Conservation (phyloP, 73 alveolate genomes). For the Urostyla sp. region DNA sequence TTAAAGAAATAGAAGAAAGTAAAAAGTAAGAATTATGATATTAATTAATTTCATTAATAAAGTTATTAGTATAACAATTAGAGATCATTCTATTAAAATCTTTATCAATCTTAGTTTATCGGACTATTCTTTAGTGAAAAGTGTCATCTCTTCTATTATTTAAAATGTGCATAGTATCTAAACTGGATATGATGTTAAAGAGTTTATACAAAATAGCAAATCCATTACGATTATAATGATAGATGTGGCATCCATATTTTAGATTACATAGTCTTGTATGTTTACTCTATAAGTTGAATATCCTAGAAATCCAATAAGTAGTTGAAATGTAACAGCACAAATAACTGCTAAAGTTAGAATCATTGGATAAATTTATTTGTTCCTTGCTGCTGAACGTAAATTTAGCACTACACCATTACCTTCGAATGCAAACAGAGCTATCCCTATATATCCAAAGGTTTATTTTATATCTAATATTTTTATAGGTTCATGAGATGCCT, state of each 20-base stretch:
- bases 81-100: too few species aligned
- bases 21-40: too few species aligned
- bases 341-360: neutral
- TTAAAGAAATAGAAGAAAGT: neutral
- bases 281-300: slow-evolving; percentile 3
- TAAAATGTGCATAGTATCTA: slow-evolving; percentile 15
- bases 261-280: neutral
- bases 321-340: neutral
- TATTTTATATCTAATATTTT: neutral
- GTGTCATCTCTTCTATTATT: slow-evolving; percentile 2
- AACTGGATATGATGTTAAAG: slow-evolving; percentile 34
- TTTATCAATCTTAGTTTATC: too few species aligned
- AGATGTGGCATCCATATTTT: too few species aligned
- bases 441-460: slow-evolving; percentile 38
- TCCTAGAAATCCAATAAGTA: neutral
- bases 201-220: neutral
- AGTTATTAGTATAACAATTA: too few species aligned
- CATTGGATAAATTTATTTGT: neutral
- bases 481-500: neutral
- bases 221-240: too few species aligned
- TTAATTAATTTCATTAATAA: too few species aligned
- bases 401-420: slow-evolving; percentile 29
- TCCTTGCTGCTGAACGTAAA: neutral
- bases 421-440: slow-evolving; percentile 27
- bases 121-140: slow-evolving; percentile 14